Evolutionary conservation across 1,284 basidiomycete species (phyloP).

Genomic region (Pseudozyma sp.): DNA sequence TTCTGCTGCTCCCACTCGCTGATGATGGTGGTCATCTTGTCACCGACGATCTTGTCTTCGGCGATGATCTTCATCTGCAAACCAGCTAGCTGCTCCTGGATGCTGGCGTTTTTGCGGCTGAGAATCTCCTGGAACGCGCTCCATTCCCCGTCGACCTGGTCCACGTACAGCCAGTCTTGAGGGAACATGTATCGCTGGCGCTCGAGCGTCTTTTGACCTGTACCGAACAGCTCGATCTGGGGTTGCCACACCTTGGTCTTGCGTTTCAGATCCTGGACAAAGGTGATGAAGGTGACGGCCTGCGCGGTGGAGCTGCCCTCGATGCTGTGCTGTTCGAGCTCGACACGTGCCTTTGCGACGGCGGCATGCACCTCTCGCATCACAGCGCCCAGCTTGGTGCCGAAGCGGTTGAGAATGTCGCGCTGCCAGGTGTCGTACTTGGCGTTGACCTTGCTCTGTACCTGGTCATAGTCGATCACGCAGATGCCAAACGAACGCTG

Average conservation of each 20-base stretch:
- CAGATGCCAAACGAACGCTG: constrained; percentile 89
- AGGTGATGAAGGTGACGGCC: constrained; percentile 98
- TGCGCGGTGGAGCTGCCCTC: constrained; percentile 80
- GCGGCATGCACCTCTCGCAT: constrained; percentile 97
- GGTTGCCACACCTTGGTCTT: constrained; percentile 97
- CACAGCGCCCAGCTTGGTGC: constrained; percentile 86
- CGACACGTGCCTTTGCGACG: constrained; percentile 90
- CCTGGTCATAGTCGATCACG: constrained; percentile 96
- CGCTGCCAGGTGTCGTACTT: constrained; percentile 99
- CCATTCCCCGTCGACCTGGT: constrained; percentile 97
- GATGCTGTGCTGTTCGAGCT: constrained; percentile 90
- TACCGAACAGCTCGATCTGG: constrained; percentile 91
- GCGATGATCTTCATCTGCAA: constrained; percentile 98
- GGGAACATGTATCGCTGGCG: constrained; percentile 96
- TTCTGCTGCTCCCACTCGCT: constrained; percentile 94
- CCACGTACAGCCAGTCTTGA: constrained; percentile 97
- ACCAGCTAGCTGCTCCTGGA: constrained; percentile 96
- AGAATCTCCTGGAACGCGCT: constrained; percentile 97
- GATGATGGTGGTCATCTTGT: constrained; percentile 81
- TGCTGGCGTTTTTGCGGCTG: constrained; percentile 96
- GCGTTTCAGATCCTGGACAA: constrained; percentile 97
- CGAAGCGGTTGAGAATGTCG: constrained; percentile 91
- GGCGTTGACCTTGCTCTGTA: constrained; percentile 94
- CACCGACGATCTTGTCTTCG: constrained; percentile 87
- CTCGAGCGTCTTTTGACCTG: constrained; percentile 95